Base-by-base conservation (phyloP, 192 early-diverging fungal genomes). In the Podila minutissima region DNA sequence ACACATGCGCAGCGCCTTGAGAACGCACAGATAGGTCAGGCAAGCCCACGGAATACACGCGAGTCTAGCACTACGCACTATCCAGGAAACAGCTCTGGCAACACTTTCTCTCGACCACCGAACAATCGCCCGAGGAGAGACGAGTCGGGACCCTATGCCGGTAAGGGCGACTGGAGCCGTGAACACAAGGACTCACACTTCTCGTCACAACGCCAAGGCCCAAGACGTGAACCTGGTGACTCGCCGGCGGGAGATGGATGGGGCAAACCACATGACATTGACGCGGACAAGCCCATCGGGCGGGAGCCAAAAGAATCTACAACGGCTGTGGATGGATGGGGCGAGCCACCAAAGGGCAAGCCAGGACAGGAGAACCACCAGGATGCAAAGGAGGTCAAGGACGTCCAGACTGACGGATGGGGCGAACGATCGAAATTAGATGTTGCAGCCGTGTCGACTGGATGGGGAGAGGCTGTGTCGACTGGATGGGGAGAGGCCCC, bases 1-100 rank as follows among this genome's bases (percentile, higher is more conserved):
- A 26, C 71, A 58, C 63, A 72, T 33, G 22, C 51, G 7, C 53
- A 55, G 11, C 20, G 53, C 24, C 53, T 55, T n/a, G 53, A 55
- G 24, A 55, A n/a, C 8, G 24, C 24, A 24, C 53, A 55, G 53
- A 55, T 55, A 10, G 41, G 41, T 17, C 41, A 46, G 41, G 41
- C 41, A 46, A 17, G 13, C 41, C 3, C 41, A 46, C 15, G 41
- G 41, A 46, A 46, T 46, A 17, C 13, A 46, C 41, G 41, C 15
- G 41, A 46, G 41, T 11, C 53, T 4, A 55, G 11, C 24, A 24
- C 53, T n/a, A 24, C 53, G 4, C 22, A 55, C 1, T 10, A n/a
- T 26, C 4, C n/a, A 55, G 24, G n/a, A 26, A n/a, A 6, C 53
- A 55, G 24, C 24, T 55, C 53, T 55, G 53, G 53, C 9, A 55